Evolutionary conservation across 1,139 yeast species (phyloP).

Genomic region (Suhomyces wounanorum): DNA sequence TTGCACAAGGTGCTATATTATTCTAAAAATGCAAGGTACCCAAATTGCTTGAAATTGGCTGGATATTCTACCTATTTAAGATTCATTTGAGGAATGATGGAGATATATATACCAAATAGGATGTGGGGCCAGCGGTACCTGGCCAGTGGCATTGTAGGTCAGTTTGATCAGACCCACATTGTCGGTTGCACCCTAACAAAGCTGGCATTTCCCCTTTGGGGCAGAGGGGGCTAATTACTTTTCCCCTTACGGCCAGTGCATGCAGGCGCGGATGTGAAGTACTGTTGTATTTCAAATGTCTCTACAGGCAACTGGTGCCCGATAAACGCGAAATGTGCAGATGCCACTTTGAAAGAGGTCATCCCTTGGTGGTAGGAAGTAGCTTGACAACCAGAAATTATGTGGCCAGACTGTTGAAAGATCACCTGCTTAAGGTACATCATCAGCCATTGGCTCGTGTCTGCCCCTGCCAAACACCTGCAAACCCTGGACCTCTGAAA

Average conservation of each 20-base stretch:
- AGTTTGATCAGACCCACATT: neutral
- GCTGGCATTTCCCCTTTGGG: conserved; percentile 2
- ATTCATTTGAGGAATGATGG: neutral
- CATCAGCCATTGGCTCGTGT: too few relatives aligned
- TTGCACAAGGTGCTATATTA: neutral
- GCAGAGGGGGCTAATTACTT: conserved; percentile 1
- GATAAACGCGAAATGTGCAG: neutral
- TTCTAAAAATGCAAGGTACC: neutral
- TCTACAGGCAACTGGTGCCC: neutral
- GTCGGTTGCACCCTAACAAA: neutral
- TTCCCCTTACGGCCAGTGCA: conserved; percentile 1
- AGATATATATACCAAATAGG: conserved; percentile 3
- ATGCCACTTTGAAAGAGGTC: neutral
- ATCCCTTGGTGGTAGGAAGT: neutral
- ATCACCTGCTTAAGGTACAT: too few relatives aligned
- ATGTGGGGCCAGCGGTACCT: conserved; percentile 5
- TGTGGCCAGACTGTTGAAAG: neutral
- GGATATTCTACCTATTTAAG: neutral
- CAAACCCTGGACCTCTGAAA: neutral
- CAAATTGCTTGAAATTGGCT: neutral
- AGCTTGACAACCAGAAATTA: neutral
- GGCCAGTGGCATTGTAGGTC: neutral
- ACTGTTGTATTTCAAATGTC: neutral
- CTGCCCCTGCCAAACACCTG: neutral
- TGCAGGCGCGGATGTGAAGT: neutral